phyloP scores from a whole-genome alignment of 345 rosid species.

The Brassica napus region Da-Ae NC_063436.1:22368501-22369000 shows the following conservation, averaged over 20 bases:
- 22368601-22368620: not conserved
- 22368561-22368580: slow-evolving; percentile 56
- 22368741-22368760: not conserved
- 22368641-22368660: not conserved
- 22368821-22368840: not conserved
- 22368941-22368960: not conserved
- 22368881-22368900: slow-evolving; percentile 1
- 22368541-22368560: slow-evolving; percentile 76
- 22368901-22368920: not conserved
- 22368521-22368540: slow-evolving; percentile 62
- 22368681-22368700: not conserved
- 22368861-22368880: not conserved
- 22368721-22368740: not conserved
- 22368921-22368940: not conserved
- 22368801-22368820: slow-evolving; percentile 10
- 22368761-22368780: not conserved
- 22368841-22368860: slow-evolving; percentile 19
- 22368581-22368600: slow-evolving; percentile 41
- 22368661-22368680: not conserved
- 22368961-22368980: not conserved
- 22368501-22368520: slow-evolving; percentile 86
- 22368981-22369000: not conserved
- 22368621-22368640: not conserved
- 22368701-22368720: not conserved
- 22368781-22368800: slow-evolving; percentile 15